These are phyloP conservation scores for Cystobasidium slooffiae DNA, from an alignment of 1,284 basidiomycete species.

Conservation along the genomic window DNA sequence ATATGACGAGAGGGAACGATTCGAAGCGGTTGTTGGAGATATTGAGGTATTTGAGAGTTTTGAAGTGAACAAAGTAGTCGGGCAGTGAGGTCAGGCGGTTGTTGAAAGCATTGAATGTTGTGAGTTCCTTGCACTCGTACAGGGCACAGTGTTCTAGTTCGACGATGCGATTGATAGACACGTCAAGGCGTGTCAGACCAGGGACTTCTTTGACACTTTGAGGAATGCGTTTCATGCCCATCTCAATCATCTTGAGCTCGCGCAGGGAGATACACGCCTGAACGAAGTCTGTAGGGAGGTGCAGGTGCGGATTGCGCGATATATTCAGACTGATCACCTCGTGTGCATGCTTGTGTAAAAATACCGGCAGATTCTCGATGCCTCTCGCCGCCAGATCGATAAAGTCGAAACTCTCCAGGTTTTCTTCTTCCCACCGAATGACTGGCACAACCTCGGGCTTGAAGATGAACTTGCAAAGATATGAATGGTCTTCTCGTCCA, in stretches of 20 bases:
- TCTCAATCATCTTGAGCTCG: conserved; percentile 86
- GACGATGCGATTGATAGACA: conserved; percentile 89
- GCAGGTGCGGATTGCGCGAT: conserved; percentile 92
- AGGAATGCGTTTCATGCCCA: conserved; percentile 93
- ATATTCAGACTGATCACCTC: conserved; percentile 85
- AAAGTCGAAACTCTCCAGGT: conserved; percentile 77
- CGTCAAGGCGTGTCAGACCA: conserved; percentile 80
- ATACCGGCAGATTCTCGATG: conserved; percentile 86
- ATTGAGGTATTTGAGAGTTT: conserved; percentile 77
- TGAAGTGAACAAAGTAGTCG: conserved; percentile 77
- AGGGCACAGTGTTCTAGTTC: conserved; percentile 86
- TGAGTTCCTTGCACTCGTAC: conserved; percentile 74
- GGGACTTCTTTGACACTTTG: conserved; percentile 76
- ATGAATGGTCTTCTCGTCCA: conserved; percentile 79
- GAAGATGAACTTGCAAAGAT: conserved; percentile 82
- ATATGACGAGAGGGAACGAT: conserved; percentile 76
- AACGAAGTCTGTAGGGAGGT: conserved; percentile 95
- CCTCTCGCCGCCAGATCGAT: conserved; percentile 84
- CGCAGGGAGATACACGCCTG: conserved; percentile 83
- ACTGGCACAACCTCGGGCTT: conserved; percentile 55
- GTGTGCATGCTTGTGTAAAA: conserved; percentile 83
- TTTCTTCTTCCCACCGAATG: conserved; percentile 64
- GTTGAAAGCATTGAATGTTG: conserved; percentile 81
- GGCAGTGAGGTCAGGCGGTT: conserved; percentile 89
- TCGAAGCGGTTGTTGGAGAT: conserved; percentile 97